Evolutionary conservation across 2,329 filamentous ascomycete genomes (phyloP), one percentile per base, ranked within the genome.

Genomic region (Pseudogymnoascus sp.): DNA sequence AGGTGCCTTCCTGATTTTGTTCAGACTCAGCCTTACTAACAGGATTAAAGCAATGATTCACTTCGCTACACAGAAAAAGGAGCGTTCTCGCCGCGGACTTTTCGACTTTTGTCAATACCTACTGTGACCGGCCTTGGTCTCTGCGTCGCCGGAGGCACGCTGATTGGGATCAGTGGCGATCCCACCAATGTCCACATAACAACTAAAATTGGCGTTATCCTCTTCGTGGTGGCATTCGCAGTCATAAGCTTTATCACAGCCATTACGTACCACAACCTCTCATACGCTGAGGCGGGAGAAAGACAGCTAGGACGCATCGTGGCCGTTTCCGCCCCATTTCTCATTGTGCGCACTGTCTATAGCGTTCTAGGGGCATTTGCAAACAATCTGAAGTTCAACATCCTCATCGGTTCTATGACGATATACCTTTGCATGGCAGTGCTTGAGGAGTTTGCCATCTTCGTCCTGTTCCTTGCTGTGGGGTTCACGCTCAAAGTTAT

Each of bases 261-360:
- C 75, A 2, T 62, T 64, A 28, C 8, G 8, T 66, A 66, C 36
- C 3, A 34, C 64, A 67, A 16, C 21, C 34, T 36, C 34, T 36
- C 34, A 36, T 36, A 36, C 34, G 69, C 63, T 68, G 76, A 31
- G 71, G 74, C 42, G 38, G 63, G 11, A 75, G 78, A 53, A 78
- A 82, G 70, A 75, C 74, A 62, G 75, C 76, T 10, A 67, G 80
- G 79, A 7, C 64, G 76, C 6, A 76, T 76, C n/a, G 73, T 81
- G 2, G 73, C 68, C 0, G 61, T 75, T 2, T 75, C 76, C 0
- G 64, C 76, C 21, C 80, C 80, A 0, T 78, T 83, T 66, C 73
- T 83, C 62, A 67, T 79, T 3, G 73, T 82, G 8, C 77, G 81
- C 34, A 67, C 82, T 5, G 62, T 77, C 44, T 84, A 80, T 70